Conservation (phyloP, 164 flowering plant species). For the Protea cynaroides region DNA sequence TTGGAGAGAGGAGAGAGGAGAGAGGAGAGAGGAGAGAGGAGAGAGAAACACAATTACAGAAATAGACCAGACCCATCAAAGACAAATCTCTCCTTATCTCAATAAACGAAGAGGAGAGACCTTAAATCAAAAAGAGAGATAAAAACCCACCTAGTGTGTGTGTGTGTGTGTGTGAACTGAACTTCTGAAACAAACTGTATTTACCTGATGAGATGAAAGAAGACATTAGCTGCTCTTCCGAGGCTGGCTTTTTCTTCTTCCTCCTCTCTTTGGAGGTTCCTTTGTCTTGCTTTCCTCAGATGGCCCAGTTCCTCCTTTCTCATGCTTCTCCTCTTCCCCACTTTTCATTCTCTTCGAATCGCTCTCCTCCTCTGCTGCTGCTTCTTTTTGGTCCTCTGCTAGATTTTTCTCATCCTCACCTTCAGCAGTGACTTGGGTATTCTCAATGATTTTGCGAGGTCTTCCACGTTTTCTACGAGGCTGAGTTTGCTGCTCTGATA, state of each 20-base stretch:
- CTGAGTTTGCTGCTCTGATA: constrained; percentile 16
- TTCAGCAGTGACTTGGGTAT: constrained; percentile 7
- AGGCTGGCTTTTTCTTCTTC: constrained; percentile 54
- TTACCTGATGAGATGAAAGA: not conserved
- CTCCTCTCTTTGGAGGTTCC: constrained; percentile 31
- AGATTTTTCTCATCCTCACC: constrained; percentile 11
- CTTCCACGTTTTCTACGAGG: constrained; percentile 53
- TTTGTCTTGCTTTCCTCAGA: constrained; percentile 3
- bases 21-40: too few species aligned
- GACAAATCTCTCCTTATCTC: too few species aligned
- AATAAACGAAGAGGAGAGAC: too few species aligned
- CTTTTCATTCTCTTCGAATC: constrained; percentile 25
- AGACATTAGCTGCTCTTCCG: constrained; percentile 38
- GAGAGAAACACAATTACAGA: too few species aligned
- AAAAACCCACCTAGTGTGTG: too few species aligned
- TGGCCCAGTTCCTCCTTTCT: constrained; percentile 8
- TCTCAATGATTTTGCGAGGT: constrained; percentile 42
- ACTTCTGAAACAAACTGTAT: too few species aligned
- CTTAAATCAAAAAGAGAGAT: too few species aligned
- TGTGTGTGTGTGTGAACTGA: too few species aligned
- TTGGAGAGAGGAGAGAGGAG: too few species aligned
- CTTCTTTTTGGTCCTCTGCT: constrained; percentile 11
- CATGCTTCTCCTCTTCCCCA: constrained; percentile 9
- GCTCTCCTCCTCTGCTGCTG: constrained; percentile 6
- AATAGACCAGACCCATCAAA: too few species aligned